Evolutionary conservation across 371 early-diverging fungal species (phyloP), one percentile per base, ranked within the genome.

Genomic region (Saksenaea oblongispora): DNA sequence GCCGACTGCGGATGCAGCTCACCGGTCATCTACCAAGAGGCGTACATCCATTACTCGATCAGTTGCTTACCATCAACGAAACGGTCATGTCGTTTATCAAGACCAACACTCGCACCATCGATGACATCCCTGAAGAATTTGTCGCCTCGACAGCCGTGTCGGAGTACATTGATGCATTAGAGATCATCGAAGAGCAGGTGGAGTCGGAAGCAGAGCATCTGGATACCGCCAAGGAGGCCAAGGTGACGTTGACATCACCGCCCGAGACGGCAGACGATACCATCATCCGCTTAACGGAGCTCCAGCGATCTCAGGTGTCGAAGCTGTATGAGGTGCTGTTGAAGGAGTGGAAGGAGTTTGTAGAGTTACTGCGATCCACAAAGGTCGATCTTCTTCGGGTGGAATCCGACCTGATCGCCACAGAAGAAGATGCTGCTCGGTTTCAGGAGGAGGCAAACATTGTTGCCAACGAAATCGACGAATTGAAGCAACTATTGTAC

Each of bases 11-110:
- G 68, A 74, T 72, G 73, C 82, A 82, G 26, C 54, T 82, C 13
- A 79, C 82, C 8, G 82, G 82, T 3, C 78, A 79, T 56, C 54
- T 82, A 11, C 82, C 82, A 4, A 65, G 76, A 11, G 82, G 82
- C 2, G 79, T 82, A 0, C 74, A 82, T 56, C 74, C 79, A 0
- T 53, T 71, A 0, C 62, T 82, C 0, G 82, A 82, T 47, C 71
- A 79, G 34, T 59, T 82, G 0, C 55, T 82, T 22, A 71, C 74
- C 1, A 70, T 77, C 28, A 78, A 79, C 17, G 82, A 82, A 14
- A 74, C 75, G 4, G 64, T 79, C 1, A 41, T 75, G 9, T 70
- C 76, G 0, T 82, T 74, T 51, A 75, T 82, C 14, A 75, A 75
- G 35, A 74, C 72, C 8, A 67, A 77, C 56, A 73, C 74, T 1